Evolutionary conservation across 140 eudicot species (phyloP).

Genomic region (Anethum foeniculum): DNA sequence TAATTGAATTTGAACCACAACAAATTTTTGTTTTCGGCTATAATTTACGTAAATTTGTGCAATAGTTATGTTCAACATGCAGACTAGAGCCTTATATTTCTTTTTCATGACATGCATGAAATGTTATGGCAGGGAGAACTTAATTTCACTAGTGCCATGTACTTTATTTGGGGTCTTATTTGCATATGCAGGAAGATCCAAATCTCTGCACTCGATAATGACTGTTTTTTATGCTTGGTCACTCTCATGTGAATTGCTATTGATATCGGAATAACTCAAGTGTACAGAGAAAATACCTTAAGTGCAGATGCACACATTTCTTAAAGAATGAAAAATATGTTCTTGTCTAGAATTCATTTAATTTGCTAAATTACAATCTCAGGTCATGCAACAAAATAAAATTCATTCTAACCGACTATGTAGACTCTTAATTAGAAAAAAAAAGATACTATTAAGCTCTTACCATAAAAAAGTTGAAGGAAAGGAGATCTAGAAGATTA

Average conservation of each 20-base stretch:
- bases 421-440: not conserved
- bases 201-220: conserved; percentile 31
- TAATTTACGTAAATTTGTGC: not conserved
- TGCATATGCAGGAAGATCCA: conserved; percentile 48
- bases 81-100: not conserved
- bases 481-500: not conserved
- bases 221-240: conserved; percentile 55
- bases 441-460: not conserved
- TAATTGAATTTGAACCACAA: too few relatives aligned
- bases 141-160: not conserved
- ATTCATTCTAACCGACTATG: not conserved
- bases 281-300: conserved; percentile 36
- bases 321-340: not conserved
- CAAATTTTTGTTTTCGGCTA: too few relatives aligned
- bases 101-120: not conserved
- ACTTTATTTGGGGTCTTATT: not conserved
- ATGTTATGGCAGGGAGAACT: not conserved
- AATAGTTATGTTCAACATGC: not conserved
- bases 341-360: not conserved
- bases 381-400: not conserved
- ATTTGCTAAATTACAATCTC: not conserved
- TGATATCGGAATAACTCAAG: conserved; percentile 53
- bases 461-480: not conserved
- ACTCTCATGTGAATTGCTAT: conserved; percentile 59
- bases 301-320: not conserved